These are phyloP conservation scores for Chaetoscypha palmicola DNA, from an alignment of 2,329 filamentous ascomycete genomes.

Conservation along the genomic window DNA sequence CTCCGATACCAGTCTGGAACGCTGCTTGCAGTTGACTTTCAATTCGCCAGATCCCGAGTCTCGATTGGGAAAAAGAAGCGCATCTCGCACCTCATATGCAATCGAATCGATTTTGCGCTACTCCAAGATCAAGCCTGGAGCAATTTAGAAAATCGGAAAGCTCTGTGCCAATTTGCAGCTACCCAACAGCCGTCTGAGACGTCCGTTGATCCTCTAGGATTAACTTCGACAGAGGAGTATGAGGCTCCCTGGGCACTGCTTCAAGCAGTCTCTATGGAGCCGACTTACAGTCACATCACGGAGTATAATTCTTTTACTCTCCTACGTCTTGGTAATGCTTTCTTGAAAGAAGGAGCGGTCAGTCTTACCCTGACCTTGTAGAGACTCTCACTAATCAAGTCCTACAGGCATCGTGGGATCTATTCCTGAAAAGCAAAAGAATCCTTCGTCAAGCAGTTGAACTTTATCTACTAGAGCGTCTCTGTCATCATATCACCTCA, in stretches of 20 bases:
- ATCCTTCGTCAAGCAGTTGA: slow-evolving; percentile 22
- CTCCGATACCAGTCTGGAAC: slow-evolving; percentile 8
- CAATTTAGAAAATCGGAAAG: slow-evolving; percentile 5
- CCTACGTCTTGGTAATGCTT: slow-evolving; percentile 15
- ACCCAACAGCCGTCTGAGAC: not conserved
- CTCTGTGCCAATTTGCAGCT: slow-evolving; percentile 8
- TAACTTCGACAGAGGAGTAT: slow-evolving; percentile 12
- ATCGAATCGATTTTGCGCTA: slow-evolving; percentile 11
- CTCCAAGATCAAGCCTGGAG: slow-evolving; percentile 14
- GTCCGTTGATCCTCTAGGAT: not conserved
- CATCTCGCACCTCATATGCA: slow-evolving; percentile 14
- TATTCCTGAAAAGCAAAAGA: slow-evolving; percentile 15
- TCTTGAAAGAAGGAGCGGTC: slow-evolving; percentile 11
- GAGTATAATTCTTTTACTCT: slow-evolving; percentile 20
- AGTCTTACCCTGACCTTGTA: not conserved
- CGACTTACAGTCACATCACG: slow-evolving; percentile 13
- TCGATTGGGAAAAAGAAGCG: slow-evolving; percentile 16
- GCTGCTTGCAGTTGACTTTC: slow-evolving; percentile 14
- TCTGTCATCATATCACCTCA: slow-evolving; percentile 18
- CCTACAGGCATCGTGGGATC: slow-evolving; percentile 14
- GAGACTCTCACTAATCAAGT: not conserved
- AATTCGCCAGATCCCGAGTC: slow-evolving; percentile 17
- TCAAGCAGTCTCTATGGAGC: slow-evolving; percentile 19
- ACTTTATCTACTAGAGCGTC: slow-evolving; percentile 19
- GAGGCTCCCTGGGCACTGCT: slow-evolving; percentile 19